Conservation (phyloP, 2,329 filamentous ascomycete species). For the Hymenotorrendiella dingleyae region DNA sequence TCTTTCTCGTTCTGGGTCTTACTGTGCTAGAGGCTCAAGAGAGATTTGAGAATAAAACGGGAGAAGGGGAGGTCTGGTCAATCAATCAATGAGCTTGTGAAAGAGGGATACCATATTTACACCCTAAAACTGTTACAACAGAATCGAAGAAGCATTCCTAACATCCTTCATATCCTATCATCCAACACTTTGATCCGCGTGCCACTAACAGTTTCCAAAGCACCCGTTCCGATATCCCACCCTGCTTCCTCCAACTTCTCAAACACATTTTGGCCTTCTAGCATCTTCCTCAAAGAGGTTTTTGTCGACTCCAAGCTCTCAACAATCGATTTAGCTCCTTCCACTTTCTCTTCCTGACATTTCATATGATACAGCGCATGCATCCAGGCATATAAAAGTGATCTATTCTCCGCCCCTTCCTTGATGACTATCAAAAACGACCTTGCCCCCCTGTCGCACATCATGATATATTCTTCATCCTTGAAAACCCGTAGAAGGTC, state of each 20-base stretch:
- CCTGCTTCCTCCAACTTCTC: constrained; percentile 37
- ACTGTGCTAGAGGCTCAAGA: no score
- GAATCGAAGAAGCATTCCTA: no score
- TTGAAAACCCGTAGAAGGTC: constrained; percentile 45
- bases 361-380: constrained; percentile 45
- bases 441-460: constrained; percentile 40
- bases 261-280: constrained; percentile 30
- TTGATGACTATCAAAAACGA: constrained; percentile 58
- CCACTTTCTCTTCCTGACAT: not conserved
- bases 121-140: no score
- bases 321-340: constrained; percentile 2
- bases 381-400: constrained; percentile 56
- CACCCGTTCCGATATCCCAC: constrained; percentile 61
- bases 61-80: no score
- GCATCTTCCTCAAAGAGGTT: not conserved
- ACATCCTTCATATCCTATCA: not conserved
- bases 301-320: constrained; percentile 7
- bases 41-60: no score
- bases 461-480: constrained; percentile 55
- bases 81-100: no score
- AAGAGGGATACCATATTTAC: not conserved
- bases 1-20: no score
- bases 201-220: constrained; percentile 60
- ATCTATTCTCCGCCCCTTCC: constrained; percentile 40
- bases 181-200: constrained; percentile 27